Base-by-base conservation (phyloP, 495 filamentous ascomycete genomes). In the Cladorrhinum samala region DNA sequence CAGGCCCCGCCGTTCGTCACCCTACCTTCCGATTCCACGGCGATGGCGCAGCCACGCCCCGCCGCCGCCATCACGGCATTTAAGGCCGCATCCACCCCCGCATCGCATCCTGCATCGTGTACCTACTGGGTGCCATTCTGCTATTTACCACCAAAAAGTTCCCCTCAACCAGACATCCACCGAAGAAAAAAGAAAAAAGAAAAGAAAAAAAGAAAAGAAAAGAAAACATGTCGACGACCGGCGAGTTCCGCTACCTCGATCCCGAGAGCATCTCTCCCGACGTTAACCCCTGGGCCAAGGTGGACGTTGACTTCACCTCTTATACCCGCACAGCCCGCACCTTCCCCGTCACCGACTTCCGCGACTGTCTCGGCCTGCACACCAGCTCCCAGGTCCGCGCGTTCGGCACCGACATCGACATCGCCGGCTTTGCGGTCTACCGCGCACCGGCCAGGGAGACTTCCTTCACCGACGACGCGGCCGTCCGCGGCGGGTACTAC, bases 401-500 rank as follows among this genome's bases (percentile, higher is more conserved):
- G 13, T 71, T 71, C 52, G 66, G 65, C 46, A 68, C 61, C 17
- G 73, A 77, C 48, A 60, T 68, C 49, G 73, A 77, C 49, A 56
- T 68, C 39, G 57, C 69, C 19, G 73, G 73, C 17, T 77, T 77
- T 58, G 67, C 70, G 0, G 58, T 72, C 1, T 59, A 61, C 53
- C 59, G 50, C 43, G 52, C 64, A n/a, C 67, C 72, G 0, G 49
- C 76, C 2, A 53, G 63, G 0, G 80, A 83, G 58, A 64, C 67
- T 19, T 73, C 76, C 3, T 94, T 89, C 65, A 65, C 63, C 39
- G 74, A 81, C 43, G 85, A 90, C 55, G 73, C 69, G 1, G 67
- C 75, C 11, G 81, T 95, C 54, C 73, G 83, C 48, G 43, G 63
- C 14, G 68, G 72, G 25, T 95, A 95, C 73, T 95, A 94, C 77